phyloP scores from a whole-genome alignment of 352 stramenopile genomes.

The Pythium dissimile region DNA sequence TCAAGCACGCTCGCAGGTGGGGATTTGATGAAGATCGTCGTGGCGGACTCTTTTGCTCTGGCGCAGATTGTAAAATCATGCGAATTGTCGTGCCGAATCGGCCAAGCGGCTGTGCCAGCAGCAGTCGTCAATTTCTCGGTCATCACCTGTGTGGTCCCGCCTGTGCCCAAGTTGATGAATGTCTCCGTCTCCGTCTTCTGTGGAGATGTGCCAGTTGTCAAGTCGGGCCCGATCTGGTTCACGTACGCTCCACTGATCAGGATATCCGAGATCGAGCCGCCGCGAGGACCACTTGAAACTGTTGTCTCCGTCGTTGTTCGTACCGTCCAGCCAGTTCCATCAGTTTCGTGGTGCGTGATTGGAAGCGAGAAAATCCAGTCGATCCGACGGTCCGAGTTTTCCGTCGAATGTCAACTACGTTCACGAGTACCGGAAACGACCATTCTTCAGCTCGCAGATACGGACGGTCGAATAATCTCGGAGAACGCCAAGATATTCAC shows the following conservation, averaged over 20 bases:
- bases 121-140: neutral
- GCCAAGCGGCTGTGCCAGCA: neutral
- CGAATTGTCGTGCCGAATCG: slow-evolving; percentile 10
- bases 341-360: slow-evolving; percentile 4
- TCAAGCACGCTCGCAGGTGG: slow-evolving; percentile 4
- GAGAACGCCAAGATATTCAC: slow-evolving; percentile 19
- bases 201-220: neutral
- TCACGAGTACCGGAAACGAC: neutral
- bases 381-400: neutral
- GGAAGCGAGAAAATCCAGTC: neutral
- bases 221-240: neutral
- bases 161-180: slow-evolving; percentile 4
- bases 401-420: neutral
- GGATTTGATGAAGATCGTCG: neutral
- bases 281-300: neutral
- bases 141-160: slow-evolving; percentile 3
- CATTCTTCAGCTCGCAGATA: slow-evolving; percentile 1
- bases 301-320: neutral
- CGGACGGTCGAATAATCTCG: slow-evolving; percentile 7
- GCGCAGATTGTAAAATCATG: neutral
- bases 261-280: slow-evolving; percentile 1
- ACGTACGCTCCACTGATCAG: slow-evolving; percentile 9
- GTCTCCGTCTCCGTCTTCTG: slow-evolving; percentile 11
- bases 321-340: neutral
- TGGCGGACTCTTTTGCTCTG: neutral